Percentiles rank a stretch among this genome's conserved stretches.
Evolutionary conservation across 495 filamentous ascomycete genomes (phyloP).

Genomic region (Talaromyces borbonicus): DNA sequence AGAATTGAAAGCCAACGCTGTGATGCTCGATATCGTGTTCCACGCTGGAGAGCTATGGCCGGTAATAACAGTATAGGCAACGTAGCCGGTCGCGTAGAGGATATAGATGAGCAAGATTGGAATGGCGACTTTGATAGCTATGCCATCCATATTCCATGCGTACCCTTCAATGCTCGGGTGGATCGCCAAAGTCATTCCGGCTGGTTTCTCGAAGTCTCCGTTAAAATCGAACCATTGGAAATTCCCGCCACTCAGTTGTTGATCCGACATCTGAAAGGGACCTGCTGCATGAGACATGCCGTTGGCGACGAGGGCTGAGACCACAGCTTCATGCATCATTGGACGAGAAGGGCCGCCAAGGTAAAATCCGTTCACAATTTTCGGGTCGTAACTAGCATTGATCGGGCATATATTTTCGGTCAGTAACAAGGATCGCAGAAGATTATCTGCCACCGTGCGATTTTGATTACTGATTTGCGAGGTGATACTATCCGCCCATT

Average conservation of each 20-base stretch:
- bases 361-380: no score
- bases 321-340: slow-evolving; percentile 3
- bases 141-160: slow-evolving; percentile 4
- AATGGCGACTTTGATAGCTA: background rate
- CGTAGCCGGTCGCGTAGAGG: background rate
- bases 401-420: background rate
- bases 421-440: background rate
- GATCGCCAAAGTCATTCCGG: background rate
- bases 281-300: slow-evolving; percentile 2
- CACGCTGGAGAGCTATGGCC: background rate
- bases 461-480: background rate
- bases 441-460: slow-evolving; percentile 3
- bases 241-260: background rate
- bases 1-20: slow-evolving; percentile 2
- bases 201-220: background rate
- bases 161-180: background rate
- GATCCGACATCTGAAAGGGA: background rate
- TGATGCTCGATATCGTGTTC: background rate
- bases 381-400: background rate
- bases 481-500: slow-evolving; percentile 5
- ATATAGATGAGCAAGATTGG: slow-evolving; percentile 1
- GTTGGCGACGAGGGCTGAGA: background rate
- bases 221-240: background rate
- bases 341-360: background rate
- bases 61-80: background rate